phyloP scores from a whole-genome alignment of 192 early-diverging fungal species.

The Coemansia sp. region DNA sequence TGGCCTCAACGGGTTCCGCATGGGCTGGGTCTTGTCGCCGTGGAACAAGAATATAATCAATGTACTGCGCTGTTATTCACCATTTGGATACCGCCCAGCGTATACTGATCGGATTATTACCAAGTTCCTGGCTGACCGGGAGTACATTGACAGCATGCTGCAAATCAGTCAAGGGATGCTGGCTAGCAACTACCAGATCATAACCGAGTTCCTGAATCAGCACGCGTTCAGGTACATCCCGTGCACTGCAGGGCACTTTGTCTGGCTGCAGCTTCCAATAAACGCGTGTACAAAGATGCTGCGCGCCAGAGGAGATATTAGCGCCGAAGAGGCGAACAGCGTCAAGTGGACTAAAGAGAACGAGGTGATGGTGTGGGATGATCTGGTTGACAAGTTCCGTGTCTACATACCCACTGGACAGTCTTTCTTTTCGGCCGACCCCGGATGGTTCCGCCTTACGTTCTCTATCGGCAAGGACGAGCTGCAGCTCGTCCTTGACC shows the following conservation, averaged over 20 bases:
- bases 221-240: conserved; percentile 58
- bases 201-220: conserved; percentile 44
- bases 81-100: conserved; percentile 66
- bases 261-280: conserved; percentile 57
- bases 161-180: conserved; percentile 59
- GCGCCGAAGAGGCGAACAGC: conserved; percentile 1
- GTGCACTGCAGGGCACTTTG: conserved; percentile 70
- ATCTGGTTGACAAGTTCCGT: conserved; percentile 50
- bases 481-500: conserved; percentile 53
- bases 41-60: conserved; percentile 57
- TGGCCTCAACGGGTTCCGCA: conserved; percentile 71
- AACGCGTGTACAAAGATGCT: conserved; percentile 49
- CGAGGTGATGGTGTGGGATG: conserved; percentile 57
- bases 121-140: conserved; percentile 57
- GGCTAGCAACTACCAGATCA: conserved; percentile 52
- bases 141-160: conserved; percentile 63
- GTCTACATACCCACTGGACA: conserved; percentile 70
- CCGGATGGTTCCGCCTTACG: conserved; percentile 68
- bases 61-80: conserved; percentile 32
- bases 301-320: conserved; percentile 9
- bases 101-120: conserved; percentile 60
- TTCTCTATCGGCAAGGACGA: conserved; percentile 56
- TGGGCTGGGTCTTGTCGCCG: conserved; percentile 63
- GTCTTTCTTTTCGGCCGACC: conserved; percentile 61
- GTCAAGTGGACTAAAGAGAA: conserved; percentile 38